Conservation (phyloP, 2,329 filamentous ascomycete genomes). For the Akanthomyces dipterigenus region DNA sequence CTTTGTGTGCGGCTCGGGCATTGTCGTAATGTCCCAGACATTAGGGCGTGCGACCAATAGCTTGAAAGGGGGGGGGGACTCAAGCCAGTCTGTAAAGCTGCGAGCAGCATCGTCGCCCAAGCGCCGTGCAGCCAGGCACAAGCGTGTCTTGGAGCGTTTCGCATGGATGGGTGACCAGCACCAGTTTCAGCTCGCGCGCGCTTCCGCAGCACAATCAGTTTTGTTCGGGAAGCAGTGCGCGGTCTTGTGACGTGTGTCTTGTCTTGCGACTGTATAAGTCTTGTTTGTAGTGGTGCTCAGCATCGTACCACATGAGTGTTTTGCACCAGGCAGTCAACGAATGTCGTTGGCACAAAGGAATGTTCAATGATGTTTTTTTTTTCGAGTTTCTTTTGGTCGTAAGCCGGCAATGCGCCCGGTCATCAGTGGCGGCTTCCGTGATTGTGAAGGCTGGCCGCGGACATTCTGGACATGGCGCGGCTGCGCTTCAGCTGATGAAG, state of each 20-base stretch:
- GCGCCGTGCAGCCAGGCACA: neutral
- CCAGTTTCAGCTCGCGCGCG: neutral
- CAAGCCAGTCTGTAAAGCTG: neutral
- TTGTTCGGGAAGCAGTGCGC: neutral
- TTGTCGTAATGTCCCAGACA: neutral
- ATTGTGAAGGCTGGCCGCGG: neutral
- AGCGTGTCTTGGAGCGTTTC: neutral
- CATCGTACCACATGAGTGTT: neutral
- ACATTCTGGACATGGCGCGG: conserved; percentile 6
- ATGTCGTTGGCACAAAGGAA: neutral
- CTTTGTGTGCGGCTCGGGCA: neutral
- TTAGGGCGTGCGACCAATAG: neutral
- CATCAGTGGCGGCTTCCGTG: neutral
- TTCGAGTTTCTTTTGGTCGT: neutral
- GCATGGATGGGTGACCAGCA: neutral
- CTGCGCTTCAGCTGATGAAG: conserved; percentile 3
- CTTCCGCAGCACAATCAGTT: neutral
- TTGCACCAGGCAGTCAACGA: neutral
- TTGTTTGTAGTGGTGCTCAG: neutral
- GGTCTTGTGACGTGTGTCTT: neutral
- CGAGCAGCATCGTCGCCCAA: neutral
- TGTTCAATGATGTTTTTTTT: neutral
- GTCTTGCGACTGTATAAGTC: neutral
- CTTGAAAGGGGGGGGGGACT: neutral
- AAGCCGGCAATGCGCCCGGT: neutral